phyloP scores from a whole-genome alignment of 345 rosid genomes.

The Isatis tinctoria region DNA sequence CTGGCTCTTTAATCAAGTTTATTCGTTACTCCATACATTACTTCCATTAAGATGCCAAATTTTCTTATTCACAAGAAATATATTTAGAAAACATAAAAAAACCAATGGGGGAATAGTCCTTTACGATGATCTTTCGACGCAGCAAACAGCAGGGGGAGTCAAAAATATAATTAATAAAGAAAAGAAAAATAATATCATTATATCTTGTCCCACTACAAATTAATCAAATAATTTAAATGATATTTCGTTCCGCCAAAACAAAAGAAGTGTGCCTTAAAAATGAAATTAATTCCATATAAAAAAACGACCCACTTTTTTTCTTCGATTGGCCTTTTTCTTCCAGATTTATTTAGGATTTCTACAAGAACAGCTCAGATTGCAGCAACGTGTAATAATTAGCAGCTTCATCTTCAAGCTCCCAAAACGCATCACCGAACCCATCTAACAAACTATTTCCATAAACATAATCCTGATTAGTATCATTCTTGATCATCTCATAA shows the following conservation, averaged over 20 bases:
- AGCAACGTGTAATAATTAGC: conserved; percentile 59
- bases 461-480: not conserved
- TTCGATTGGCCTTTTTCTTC: not conserved
- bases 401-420: conserved; percentile 80
- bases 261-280: conserved; percentile 19
- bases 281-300: conserved; percentile 25
- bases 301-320: conserved; percentile 9
- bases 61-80: not conserved
- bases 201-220: not conserved
- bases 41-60: not conserved
- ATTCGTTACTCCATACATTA: not conserved
- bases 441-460: conserved; percentile 28
- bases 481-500: conserved; percentile 15
- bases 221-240: conserved; percentile 14
- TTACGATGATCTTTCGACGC: not conserved
- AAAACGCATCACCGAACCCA: conserved; percentile 49
- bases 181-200: not conserved
- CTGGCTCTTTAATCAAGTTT: not conserved
- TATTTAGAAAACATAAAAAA: not conserved
- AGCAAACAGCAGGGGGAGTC: not conserved
- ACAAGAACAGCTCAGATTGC: conserved; percentile 60
- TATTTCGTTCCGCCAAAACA: not conserved
- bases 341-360: conserved; percentile 12
- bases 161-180: not conserved
- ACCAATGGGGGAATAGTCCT: not conserved